These are phyloP conservation scores for Boletellus deceptivus DNA, from an alignment of 1,284 basidiomycete genomes.

Conservation along the genomic window DNA sequence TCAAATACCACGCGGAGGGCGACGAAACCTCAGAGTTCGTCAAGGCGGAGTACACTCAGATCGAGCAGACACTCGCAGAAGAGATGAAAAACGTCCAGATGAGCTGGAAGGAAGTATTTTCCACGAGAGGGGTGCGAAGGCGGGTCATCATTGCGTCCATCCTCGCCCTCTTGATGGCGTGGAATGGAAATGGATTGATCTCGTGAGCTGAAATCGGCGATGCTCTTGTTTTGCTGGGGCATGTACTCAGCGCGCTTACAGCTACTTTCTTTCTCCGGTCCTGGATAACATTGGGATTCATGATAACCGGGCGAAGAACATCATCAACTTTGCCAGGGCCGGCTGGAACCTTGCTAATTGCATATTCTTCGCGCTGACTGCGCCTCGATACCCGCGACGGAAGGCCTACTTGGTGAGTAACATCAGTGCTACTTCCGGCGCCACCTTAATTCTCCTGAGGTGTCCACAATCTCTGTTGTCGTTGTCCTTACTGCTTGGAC, in stretches of 20 bases:
- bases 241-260: not conserved
- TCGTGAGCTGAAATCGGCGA: not conserved
- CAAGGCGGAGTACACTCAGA: too few species aligned
- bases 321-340: conserved; percentile 5
- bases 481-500: not conserved
- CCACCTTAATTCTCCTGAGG: not conserved
- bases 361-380: conserved; percentile 5
- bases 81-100: too few species aligned
- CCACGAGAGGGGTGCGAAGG: conserved; percentile 9
- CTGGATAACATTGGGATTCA: conserved; percentile 7
- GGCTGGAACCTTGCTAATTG: conserved; percentile 11
- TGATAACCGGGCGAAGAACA: too few species aligned
- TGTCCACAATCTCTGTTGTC: not conserved
- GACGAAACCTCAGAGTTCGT: too few species aligned
- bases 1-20: conserved; percentile 14
- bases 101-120: too few species aligned
- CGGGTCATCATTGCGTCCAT: conserved; percentile 6
- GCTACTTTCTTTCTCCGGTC: conserved; percentile 13
- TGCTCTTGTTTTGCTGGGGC: too few species aligned
- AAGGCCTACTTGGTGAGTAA: conserved; percentile 11
- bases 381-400: conserved; percentile 15
- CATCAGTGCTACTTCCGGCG: too few species aligned
- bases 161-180: conserved; percentile 49
- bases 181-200: conserved; percentile 20
- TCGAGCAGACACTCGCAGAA: too few species aligned